Evolutionary conservation across 495 filamentous ascomycete genomes (phyloP), one percentile per base, ranked within the genome.

Genomic region (Hyaloscypha variabilis): DNA sequence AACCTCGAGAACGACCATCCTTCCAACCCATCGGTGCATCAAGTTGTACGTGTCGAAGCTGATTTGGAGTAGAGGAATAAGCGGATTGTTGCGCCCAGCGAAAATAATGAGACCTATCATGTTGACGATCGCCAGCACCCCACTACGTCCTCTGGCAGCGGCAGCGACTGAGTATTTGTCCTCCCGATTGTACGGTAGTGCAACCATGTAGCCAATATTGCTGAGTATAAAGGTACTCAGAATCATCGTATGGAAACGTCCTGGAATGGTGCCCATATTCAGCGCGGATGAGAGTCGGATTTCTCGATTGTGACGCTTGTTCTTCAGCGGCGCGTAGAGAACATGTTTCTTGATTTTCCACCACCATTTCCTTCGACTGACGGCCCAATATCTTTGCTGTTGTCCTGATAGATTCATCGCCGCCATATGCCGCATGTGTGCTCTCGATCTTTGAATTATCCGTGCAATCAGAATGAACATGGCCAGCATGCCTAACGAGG

Each of bases 11-110:
- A 91, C 87, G 8, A 96, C 86, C 25, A 97, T 88, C 23, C 95
- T 90, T 25, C 94, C 95, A 61, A 98, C 88, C 94, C 95, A 99
- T 42, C 95, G 88, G 75, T 99, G 95, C 30, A 98, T 77, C 29
- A 97, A 81, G 75, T 97, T 98, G 82, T 93, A 97, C 0, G 94
- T 97, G 78, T 99, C 96, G 77, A 97, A 99, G 75, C 91, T 94
- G 77, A 98, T 87, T 29, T 87, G 87, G 68, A 97, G 81, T 17
- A 96, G 75, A 6, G 80, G 74, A 66, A 97, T 97, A n/a, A 97
- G 78, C 19, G 92, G 92, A 74, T 97, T 98, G 79, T 98, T 98
- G 69, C 94, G 88, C 24, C 92, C 88, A 19, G 93, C 94, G 64
- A 97, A 85, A 60, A 98, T 79, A 67, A 99, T 85, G 24, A 97